Conservation (phyloP, 192 early-diverging fungal species). For the Haplosporangium gracile region DNA sequence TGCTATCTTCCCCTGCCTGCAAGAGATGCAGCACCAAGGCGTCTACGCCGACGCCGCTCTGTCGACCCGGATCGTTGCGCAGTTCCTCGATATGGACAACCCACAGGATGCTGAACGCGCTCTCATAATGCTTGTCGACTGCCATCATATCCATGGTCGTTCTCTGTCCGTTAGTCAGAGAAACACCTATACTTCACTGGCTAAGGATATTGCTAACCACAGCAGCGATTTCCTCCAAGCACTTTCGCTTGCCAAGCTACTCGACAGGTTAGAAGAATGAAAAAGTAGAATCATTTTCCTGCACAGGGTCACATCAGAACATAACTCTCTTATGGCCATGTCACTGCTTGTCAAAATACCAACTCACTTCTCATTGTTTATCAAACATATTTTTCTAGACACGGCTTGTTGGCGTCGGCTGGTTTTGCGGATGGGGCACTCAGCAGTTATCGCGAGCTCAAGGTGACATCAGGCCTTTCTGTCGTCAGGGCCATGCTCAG, state of each 20-base stretch:
- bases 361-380: not conserved
- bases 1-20: slow-evolving; percentile 37
- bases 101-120: slow-evolving; percentile 46
- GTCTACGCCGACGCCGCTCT: slow-evolving; percentile 43
- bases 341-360: too few species aligned
- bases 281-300: too few species aligned
- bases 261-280: slow-evolving; percentile 36
- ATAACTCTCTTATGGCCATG: not conserved
- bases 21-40: slow-evolving; percentile 48
- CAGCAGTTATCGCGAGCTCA: slow-evolving; percentile 36
- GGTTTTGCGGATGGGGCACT: slow-evolving; percentile 36
- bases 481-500: slow-evolving; percentile 17
- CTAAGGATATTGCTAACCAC: slow-evolving; percentile 41
- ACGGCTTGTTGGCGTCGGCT: slow-evolving; percentile 25
- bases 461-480: slow-evolving; percentile 18
- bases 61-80: slow-evolving; percentile 37
- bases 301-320: too few species aligned
- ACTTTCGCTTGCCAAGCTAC: slow-evolving; percentile 35
- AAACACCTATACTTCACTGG: slow-evolving; percentile 22
- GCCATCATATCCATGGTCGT: slow-evolving; percentile 30
- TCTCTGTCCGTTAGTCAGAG: slow-evolving; percentile 16
- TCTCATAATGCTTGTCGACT: slow-evolving; percentile 32
- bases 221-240: slow-evolving; percentile 50
- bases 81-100: slow-evolving; percentile 31
- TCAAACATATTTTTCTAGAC: slow-evolving; percentile 13